Percentiles rank a stretch among this genome's conserved stretches.
phyloP scores from a whole-genome alignment of 768 basidiomycete genomes.

The Trametes punicea region DNA sequence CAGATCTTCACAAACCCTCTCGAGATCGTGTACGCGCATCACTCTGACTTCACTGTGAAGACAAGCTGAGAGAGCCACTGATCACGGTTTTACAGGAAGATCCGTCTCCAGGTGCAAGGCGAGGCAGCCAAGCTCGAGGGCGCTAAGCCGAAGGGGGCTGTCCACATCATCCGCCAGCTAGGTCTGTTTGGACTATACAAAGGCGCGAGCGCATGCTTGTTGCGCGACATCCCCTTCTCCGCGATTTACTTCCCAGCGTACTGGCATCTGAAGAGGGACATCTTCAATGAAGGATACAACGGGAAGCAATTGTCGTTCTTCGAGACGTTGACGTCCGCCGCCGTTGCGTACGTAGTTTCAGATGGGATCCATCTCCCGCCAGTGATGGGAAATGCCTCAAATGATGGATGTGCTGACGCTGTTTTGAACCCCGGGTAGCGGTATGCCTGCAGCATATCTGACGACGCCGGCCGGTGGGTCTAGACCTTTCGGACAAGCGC shows the following conservation, averaged over 20 bases:
- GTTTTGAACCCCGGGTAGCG: constrained; percentile 47
- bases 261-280: constrained; percentile 85
- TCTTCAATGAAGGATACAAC: constrained; percentile 94
- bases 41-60: not conserved
- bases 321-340: constrained; percentile 83
- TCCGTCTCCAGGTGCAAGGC: constrained; percentile 92
- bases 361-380: constrained; percentile 7
- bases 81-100: constrained; percentile 56
- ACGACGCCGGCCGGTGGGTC: constrained; percentile 82
- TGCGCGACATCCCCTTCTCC: constrained; percentile 96
- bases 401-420: constrained; percentile 16
- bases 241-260: constrained; percentile 91
- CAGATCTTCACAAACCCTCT: constrained; percentile 97
- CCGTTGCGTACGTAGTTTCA: constrained; percentile 62
- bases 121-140: constrained; percentile 89
- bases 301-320: constrained; percentile 90
- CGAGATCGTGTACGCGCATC: constrained; percentile 77
- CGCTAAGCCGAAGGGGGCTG: constrained; percentile 75
- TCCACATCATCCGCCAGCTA: constrained; percentile 90
- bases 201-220: constrained; percentile 88
- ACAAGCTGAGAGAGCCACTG: constrained; percentile 3
- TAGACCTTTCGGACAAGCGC: constrained; percentile 18
- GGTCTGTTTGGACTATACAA: constrained; percentile 92
- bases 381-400: constrained; percentile 12
- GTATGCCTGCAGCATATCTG: constrained; percentile 96